phyloP scores from a whole-genome alignment of 306 rosid genomes.

The Abrus precatorius region DNA sequence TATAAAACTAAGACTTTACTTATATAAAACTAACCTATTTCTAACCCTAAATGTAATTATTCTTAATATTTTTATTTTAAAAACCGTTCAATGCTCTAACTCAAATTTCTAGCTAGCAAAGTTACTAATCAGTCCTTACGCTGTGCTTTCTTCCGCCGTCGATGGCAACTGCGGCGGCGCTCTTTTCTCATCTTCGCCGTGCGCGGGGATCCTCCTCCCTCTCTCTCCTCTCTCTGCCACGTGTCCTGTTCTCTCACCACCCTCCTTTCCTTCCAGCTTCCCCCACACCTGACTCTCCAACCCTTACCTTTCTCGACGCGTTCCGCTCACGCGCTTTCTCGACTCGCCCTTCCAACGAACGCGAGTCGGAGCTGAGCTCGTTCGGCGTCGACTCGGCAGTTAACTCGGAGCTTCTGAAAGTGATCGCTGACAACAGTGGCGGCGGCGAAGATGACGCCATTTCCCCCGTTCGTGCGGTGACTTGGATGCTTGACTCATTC shows the following conservation, averaged over 20 bases:
- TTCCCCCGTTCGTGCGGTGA: conserved; percentile 65
- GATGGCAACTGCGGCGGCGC: conserved; percentile 67
- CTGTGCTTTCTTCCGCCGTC: conserved; percentile 34
- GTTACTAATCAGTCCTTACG: neutral
- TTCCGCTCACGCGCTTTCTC: conserved; percentile 66
- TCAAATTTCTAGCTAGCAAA: neutral
- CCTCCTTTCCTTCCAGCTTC: conserved; percentile 23
- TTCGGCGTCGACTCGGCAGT: conserved; percentile 41
- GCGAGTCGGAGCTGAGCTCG: conserved; percentile 42
- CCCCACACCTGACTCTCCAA: conserved; percentile 33
- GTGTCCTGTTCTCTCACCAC: conserved; percentile 44
- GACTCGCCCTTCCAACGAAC: conserved; percentile 52
- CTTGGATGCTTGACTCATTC: conserved; percentile 69
- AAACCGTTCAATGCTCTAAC: too few species aligned
- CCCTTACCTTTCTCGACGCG: conserved; percentile 44
- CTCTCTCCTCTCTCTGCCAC: conserved; percentile 48
- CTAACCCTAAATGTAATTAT: too few species aligned
- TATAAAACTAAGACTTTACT: too few species aligned
- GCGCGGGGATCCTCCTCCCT: conserved; percentile 50
- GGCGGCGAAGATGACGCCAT: conserved; percentile 45
- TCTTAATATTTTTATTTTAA: too few species aligned
- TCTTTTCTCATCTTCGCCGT: conserved; percentile 61
- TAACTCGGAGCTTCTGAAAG: conserved; percentile 51
- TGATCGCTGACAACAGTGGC: conserved; percentile 30
- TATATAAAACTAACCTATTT: too few species aligned